phyloP scores from a whole-genome alignment of 2,329 filamentous ascomycete species.

The Colletotrichum paranaense region DNA sequence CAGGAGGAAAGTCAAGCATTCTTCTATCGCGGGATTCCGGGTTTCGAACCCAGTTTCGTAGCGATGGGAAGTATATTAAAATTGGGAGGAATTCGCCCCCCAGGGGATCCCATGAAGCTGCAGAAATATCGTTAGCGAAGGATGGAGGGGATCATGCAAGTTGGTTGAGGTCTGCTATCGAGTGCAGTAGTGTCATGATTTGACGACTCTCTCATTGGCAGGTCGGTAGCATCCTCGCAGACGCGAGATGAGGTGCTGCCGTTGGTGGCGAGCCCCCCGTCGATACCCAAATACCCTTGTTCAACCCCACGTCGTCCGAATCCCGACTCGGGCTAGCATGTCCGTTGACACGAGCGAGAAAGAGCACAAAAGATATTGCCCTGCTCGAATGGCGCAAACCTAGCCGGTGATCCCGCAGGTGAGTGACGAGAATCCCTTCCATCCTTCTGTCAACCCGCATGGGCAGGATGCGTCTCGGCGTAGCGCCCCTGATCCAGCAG shows the following conservation, averaged over 20 bases:
- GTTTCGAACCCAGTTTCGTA: neutral
- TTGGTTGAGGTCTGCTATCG: neutral
- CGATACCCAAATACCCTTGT: neutral
- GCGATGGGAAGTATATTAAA: neutral
- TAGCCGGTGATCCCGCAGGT: neutral
- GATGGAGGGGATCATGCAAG: neutral
- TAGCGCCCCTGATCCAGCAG: conserved; percentile 5
- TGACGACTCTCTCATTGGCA: conserved; percentile 11
- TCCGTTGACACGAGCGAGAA: too few species aligned
- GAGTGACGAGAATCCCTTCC: neutral
- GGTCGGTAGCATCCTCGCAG: neutral
- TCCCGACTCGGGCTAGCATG: neutral
- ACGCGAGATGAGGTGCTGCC: conserved; percentile 18
- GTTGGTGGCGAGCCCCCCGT: conserved; percentile 17
- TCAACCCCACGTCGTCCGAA: neutral
- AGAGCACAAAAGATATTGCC: neutral
- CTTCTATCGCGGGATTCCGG: neutral
- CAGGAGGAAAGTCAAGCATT: neutral
- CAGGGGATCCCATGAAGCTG: conserved; percentile 1
- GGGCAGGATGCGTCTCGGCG: neutral
- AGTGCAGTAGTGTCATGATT: conserved; percentile 7
- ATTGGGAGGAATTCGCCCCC: neutral
- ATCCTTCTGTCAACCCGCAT: neutral
- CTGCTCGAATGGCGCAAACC: neutral
- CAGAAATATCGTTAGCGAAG: conserved; percentile 11